Conservation (phyloP, 2,329 filamentous ascomycete species). For the Phaeosphaeria sp. region DNA sequence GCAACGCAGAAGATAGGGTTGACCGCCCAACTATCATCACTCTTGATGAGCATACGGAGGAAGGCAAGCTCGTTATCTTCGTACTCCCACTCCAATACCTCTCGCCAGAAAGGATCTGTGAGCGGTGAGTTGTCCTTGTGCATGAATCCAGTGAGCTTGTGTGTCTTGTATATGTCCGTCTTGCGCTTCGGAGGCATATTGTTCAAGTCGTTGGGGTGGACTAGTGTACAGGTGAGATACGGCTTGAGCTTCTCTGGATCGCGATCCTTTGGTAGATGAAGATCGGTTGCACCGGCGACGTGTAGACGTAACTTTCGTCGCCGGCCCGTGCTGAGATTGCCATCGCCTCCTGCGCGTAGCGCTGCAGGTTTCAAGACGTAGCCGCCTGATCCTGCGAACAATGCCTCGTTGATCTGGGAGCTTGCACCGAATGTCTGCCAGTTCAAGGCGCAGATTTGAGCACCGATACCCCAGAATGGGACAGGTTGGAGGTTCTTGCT, state of each 20-base stretch:
- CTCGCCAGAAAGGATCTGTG: slow-evolving; percentile 71
- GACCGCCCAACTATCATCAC: slow-evolving; percentile 66
- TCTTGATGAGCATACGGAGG: slow-evolving; percentile 70
- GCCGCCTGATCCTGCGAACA: slow-evolving; percentile 70
- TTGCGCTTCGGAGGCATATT: slow-evolving; percentile 65
- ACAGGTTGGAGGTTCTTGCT: slow-evolving; percentile 70
- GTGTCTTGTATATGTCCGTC: slow-evolving; percentile 66
- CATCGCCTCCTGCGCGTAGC: slow-evolving; percentile 63
- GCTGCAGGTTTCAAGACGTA: slow-evolving; percentile 70
- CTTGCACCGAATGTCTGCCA: slow-evolving; percentile 72
- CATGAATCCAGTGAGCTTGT: slow-evolving; percentile 62
- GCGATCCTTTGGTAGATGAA: slow-evolving; percentile 62
- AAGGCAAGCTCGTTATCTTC: slow-evolving; percentile 72
- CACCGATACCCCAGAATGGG: slow-evolving; percentile 70
- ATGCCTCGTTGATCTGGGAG: slow-evolving; percentile 72
- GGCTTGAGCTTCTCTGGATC: slow-evolving; percentile 62
- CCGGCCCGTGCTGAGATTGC: slow-evolving; percentile 54
- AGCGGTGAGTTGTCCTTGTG: slow-evolving; percentile 66
- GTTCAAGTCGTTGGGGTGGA: slow-evolving; percentile 63
- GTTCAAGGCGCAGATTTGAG: slow-evolving; percentile 74
- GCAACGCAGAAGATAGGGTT: slow-evolving; percentile 70
- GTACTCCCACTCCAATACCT: slow-evolving; percentile 71
- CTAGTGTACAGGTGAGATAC: slow-evolving; percentile 70
- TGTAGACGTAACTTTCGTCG: slow-evolving; percentile 63
- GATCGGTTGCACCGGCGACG: slow-evolving; percentile 67